These are phyloP conservation scores for Nothopassalora personata DNA, from an alignment of 2,329 filamentous ascomycete species.

Conservation along the genomic window DNA sequence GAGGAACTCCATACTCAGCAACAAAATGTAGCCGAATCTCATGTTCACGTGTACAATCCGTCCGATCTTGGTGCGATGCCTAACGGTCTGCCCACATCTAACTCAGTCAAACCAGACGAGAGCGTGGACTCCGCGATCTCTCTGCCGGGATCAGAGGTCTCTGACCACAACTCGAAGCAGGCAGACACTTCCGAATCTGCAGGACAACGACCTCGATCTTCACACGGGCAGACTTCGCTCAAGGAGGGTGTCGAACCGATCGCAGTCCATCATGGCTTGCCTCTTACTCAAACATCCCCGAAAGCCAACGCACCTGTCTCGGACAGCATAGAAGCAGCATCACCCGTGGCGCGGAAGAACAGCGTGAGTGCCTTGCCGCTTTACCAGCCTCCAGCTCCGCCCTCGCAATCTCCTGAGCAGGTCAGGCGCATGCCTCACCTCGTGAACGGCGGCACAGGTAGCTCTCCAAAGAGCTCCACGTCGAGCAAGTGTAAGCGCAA, in stretches of 20 bases:
- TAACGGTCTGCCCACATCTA: slow-evolving; percentile 7
- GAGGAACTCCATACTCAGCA: slow-evolving; percentile 13
- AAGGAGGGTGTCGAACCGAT: background rate
- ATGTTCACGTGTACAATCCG: slow-evolving; percentile 17
- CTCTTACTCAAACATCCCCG: slow-evolving; percentile 6
- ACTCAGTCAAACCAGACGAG: slow-evolving; percentile 21
- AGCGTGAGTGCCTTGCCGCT: slow-evolving; percentile 21
- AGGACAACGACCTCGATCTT: background rate
- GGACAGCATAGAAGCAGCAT: slow-evolving; percentile 2
- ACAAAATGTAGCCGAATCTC: slow-evolving; percentile 13
- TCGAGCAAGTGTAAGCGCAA: slow-evolving; percentile 23
- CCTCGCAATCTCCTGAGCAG: slow-evolving; percentile 28
- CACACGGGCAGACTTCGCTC: background rate
- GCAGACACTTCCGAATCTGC: background rate
- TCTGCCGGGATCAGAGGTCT: slow-evolving; percentile 19
- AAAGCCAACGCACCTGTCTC: background rate
- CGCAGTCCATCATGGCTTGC: background rate
- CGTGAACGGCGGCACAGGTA: slow-evolving; percentile 8
- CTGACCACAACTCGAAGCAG: slow-evolving; percentile 11
- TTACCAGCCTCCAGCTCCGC: slow-evolving; percentile 26
- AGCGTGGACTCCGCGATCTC: slow-evolving; percentile 31
- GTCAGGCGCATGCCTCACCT: slow-evolving; percentile 18
- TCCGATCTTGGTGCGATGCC: slow-evolving; percentile 12
- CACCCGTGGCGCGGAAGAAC: slow-evolving; percentile 11
- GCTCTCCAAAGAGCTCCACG: slow-evolving; percentile 1